Base-by-base conservation (phyloP, 2,329 filamentous ascomycete species). In the Diaporthe sp. region DNA sequence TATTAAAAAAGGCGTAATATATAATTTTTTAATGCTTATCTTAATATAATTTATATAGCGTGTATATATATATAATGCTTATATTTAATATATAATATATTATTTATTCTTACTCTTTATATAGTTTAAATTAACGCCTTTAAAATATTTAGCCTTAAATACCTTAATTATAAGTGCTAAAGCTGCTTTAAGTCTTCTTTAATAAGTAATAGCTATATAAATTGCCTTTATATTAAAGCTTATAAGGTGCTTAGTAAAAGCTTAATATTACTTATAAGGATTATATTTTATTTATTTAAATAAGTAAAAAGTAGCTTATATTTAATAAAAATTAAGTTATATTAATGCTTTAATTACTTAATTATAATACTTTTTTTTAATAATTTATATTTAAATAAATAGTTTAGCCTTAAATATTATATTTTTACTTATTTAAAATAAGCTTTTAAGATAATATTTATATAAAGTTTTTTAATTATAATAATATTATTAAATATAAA, bases 401-500 rank as follows among this genome's bases (percentile, higher is more conserved):
- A 59, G 13, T 59, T 17, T 39, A 59, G 7, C 4, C 12, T 39
- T 22, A 59, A 12, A 59, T 22, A 59, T 5, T n/a, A 59, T n/a
- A 59, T n/a, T 8, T 22, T 31, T 19, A n/a, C 17, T n/a, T 59
- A 39, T 39, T 37, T 59, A 59, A 39, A 19, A 19, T 31, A 37
- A 59, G 34, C 57, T 59, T 59, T 31, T 22, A 37, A 59, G 17
- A 61, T 42, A 42, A 61, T 61, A 42, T 61, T 61, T 22, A 61
- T 61, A 61, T 61, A 42, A 34, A 61, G 44, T 3, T 19, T 4
- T 5, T 61, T 19, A n/a, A 42, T 39, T 4, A 61, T 8, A 7
- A 61, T 4, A 2, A 61, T n/a, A n/a, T 61, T 31, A 2, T 22
- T n/a, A 42, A 61, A 17, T 6, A 6, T 13, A 6, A 61, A 9